A percentile compares a stretch with the other conserved stretches of the same genome.
These are phyloP conservation scores for Candida namnaoensis DNA, from an alignment of 805 yeast genomes.

Conservation along the genomic window DNA sequence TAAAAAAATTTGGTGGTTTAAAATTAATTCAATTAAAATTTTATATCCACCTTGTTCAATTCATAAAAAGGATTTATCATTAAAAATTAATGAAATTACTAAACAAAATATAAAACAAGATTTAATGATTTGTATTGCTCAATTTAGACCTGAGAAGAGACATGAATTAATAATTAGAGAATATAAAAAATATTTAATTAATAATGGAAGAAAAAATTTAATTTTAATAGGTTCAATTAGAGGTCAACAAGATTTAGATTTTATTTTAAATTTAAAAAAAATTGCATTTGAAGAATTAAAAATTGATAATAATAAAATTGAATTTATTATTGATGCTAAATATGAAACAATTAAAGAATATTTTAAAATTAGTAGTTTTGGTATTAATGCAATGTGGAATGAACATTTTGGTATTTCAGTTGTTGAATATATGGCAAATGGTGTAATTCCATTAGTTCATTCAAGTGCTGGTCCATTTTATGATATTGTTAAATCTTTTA, in stretches of 20 bases:
- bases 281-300: slow-evolving; percentile 30
- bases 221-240: slow-evolving; percentile 83
- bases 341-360: slow-evolving; percentile 51
- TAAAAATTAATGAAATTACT: slow-evolving; percentile 8
- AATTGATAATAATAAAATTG: slow-evolving; percentile 30
- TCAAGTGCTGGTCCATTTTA: slow-evolving; percentile 92
- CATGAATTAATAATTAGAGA: slow-evolving; percentile 63
- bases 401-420: slow-evolving; percentile 98
- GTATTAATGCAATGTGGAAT: slow-evolving; percentile 98
- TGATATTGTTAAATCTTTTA: slow-evolving; percentile 71
- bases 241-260: slow-evolving; percentile 50
- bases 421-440: slow-evolving; percentile 85
- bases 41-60: slow-evolving; percentile 91
- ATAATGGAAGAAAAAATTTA: slow-evolving; percentile 37
- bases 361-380: slow-evolving; percentile 53
- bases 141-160: slow-evolving; percentile 92
- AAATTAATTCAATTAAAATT: slow-evolving; percentile 29
- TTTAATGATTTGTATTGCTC: slow-evolving; percentile 53
- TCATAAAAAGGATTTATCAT: slow-evolving; percentile 31
- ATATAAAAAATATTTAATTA: slow-evolving; percentile 35
- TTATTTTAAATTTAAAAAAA: slow-evolving; percentile 40
- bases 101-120: slow-evolving; percentile 24
- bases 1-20: slow-evolving; percentile 48
- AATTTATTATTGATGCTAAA: slow-evolving; percentile 67
- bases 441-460: slow-evolving; percentile 83